Evolutionary conservation across 1,139 yeast genomes (phyloP), one percentile per base, ranked within the genome.

Genomic region (Sugiyamaella grinbergsii): DNA sequence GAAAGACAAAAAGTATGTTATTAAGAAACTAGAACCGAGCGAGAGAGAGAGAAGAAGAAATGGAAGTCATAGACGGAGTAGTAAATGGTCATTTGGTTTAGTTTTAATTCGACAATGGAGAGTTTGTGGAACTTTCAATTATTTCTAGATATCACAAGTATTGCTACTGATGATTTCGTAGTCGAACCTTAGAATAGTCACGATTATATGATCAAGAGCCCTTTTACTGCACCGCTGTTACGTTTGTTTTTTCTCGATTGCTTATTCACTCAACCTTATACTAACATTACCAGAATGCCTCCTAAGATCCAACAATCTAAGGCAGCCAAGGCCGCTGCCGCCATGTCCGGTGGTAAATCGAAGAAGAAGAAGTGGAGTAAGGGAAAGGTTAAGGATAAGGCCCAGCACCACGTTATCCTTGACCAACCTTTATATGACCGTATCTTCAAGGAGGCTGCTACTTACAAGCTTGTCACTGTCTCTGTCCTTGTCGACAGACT

Each of bases 351-450:
- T 87, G 97, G 98, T 85, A 93, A 93, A 89, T 90, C 93, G 78
- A 90, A 96, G 80, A 93, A 94, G 90, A 93, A 93, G 95, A 93
- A 93, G 96, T 93, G 98, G 98, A 87, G 95, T 85, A 91, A 93
- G 85, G 97, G 97, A 80, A 90, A 95, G 87, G 96, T 90, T 78
- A 94, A 94, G 94, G 99, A 93, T 81, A 93, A 88, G 95, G 98
- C 98, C 71, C 95, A 88, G 78, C 98, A 93, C 84, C 84, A 90
- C 74, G 93, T 93, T 73, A 81, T 88, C 77, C 83, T 94, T 73
- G 98, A 93, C 79, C 97, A 94, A 82, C 96, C 93, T 69, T 88
- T 91, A 76, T 90, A 86, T 82, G 98, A 93, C 94, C 89, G 96
- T 83, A 88, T 93, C 81, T 78, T 90, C 81, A 94, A 93, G 88